These are phyloP conservation scores for Fusarium nelsonii DNA, from an alignment of 2,329 filamentous ascomycete species.

Conservation along the genomic window DNA sequence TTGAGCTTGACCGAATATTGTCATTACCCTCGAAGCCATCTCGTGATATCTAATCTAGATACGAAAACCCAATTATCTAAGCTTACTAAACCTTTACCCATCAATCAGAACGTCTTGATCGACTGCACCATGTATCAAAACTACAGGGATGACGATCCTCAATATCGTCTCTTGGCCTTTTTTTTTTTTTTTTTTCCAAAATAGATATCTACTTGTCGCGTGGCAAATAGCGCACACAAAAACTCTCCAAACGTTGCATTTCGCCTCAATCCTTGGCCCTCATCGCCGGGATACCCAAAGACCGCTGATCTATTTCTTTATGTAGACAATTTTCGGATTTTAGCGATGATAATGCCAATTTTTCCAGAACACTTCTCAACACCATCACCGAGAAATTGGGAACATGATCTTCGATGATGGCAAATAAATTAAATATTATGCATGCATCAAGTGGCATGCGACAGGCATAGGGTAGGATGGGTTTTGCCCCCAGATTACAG, in stretches of 20 bases:
- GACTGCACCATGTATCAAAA: background rate
- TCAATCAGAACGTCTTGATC: background rate
- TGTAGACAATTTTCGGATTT: background rate
- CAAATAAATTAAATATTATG: background rate
- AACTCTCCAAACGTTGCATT: background rate
- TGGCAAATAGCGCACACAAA: slow-evolving; percentile 1
- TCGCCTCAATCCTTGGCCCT: slow-evolving; percentile 10
- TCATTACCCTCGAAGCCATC: background rate
- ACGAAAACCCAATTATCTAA: background rate
- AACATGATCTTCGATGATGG: background rate
- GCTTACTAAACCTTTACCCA: slow-evolving; percentile 10
- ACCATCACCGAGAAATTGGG: too few relatives aligned
- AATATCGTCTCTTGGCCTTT: background rate
- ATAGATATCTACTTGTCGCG: background rate
- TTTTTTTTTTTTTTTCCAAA: background rate
- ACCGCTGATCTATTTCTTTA: background rate
- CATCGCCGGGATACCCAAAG: slow-evolving; percentile 2
- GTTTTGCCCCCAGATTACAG: background rate
- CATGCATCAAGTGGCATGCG: background rate
- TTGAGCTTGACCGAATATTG: background rate
- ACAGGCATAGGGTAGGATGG: background rate
- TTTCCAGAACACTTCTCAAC: background rate
- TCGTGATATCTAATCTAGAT: background rate
- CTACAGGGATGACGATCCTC: slow-evolving; percentile 10
- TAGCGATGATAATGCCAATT: background rate